These are phyloP conservation scores for Bremia lactucae DNA, from an alignment of 352 stramenopile species.

Conservation along the genomic window DNA sequence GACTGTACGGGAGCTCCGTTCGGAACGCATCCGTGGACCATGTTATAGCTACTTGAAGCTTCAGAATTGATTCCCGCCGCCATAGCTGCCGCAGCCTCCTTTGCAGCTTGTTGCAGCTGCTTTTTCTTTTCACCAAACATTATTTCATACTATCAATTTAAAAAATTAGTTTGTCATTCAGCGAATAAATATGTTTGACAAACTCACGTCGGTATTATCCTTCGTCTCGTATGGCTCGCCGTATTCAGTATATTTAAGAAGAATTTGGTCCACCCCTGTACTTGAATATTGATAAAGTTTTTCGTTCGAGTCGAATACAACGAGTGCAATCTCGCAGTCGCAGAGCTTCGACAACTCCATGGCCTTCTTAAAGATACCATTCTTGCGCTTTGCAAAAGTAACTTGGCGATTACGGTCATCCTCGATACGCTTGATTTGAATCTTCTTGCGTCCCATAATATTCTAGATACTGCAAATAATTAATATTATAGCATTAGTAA, in stretches of 20 bases:
- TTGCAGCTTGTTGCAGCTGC: slow-evolving; percentile 28
- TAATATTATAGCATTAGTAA: no score
- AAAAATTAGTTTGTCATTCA: background rate
- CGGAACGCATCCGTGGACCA: slow-evolving; percentile 11
- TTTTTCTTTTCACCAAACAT: slow-evolving; percentile 81
- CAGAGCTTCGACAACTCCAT: slow-evolving; percentile 84
- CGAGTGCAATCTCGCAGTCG: slow-evolving; percentile 78
- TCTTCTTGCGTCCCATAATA: slow-evolving; percentile 81
- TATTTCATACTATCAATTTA: slow-evolving; percentile 52
- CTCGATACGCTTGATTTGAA: slow-evolving; percentile 82
- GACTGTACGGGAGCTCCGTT: slow-evolving; percentile 19
- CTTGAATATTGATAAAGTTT: slow-evolving; percentile 83
- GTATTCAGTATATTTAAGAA: slow-evolving; percentile 83
- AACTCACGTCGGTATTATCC: slow-evolving; percentile 71
- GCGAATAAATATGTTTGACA: background rate
- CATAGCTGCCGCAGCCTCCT: slow-evolving; percentile 30
- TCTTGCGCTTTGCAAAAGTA: slow-evolving; percentile 79
- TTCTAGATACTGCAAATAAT: background rate
- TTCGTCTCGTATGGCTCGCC: slow-evolving; percentile 75
- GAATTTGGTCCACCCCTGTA: slow-evolving; percentile 69
- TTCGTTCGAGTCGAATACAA: slow-evolving; percentile 82
- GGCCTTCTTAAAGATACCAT: slow-evolving; percentile 80
- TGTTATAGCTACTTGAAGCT: slow-evolving; percentile 21
- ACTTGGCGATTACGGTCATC: slow-evolving; percentile 79
- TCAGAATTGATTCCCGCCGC: slow-evolving; percentile 22